Base-by-base conservation (phyloP, 257 asterid species). In the Echites panduratus region DNA sequence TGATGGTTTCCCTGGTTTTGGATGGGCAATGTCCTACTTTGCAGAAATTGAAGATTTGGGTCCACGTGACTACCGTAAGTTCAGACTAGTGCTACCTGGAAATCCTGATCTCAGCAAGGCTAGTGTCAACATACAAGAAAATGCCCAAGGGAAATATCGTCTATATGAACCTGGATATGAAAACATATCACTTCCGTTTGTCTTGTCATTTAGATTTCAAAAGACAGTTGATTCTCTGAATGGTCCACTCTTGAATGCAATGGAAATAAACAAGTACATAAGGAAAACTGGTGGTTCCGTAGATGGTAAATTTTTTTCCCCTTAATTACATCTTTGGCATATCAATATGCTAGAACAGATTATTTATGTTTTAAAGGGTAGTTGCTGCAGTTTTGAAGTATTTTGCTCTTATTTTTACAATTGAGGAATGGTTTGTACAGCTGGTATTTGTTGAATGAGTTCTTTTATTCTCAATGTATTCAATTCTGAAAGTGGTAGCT, bases 21-120 rank as follows among this genome's bases (percentile, higher is more conserved):
- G 97, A 58, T 95, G 99, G 98, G 99, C 99, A 19, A 87, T 90
- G 79, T 80, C 96, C 2, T 95, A 95, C 79, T 95, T 95, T 68
- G 93, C 99, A 0, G 99, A 95, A 81, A 83, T 95, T 40, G 98
- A 95, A 79, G 89, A 92, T 81, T 80, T 95, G 78, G 82, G 77
- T 52, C 83, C 89, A 6, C 79, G 43, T 72, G 96, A 85, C 71
- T 68, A 81, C 70, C 84, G 99, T 75, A 95, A 86, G 73, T 92
- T 95, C 73, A 87, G 92, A 86, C 88, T 95, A 9, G 24, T 82
- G 26, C 88, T 95, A 67, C 99, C 88, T 11, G 99, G 97, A 0
- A 72, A 68, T 40, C 87, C 94, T 74, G 96, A 88, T 7, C 73
- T 95, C 68, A 89, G 96, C 94, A 92, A 92, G 85, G 78, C 91